Conservation (phyloP, 768 basidiomycete species). For the Termitomyces eurrhizus region DNA sequence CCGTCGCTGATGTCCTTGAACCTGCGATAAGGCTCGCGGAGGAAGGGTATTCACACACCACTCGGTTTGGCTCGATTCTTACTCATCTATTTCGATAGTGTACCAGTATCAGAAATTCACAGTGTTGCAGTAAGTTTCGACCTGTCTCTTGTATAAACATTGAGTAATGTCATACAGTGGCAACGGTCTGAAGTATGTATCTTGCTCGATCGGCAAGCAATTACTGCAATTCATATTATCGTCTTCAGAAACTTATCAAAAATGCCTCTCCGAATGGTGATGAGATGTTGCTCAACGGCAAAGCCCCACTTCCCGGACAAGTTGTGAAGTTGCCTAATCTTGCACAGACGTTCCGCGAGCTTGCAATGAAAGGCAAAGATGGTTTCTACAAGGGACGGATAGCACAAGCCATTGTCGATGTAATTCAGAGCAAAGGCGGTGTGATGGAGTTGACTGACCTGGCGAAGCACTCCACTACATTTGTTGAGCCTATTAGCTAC, state of each 20-base stretch:
- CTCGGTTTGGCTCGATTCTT: not conserved
- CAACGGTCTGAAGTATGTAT: slow-evolving; percentile 48
- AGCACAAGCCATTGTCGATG: slow-evolving; percentile 84
- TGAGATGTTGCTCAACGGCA: slow-evolving; percentile 85
- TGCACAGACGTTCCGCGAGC: slow-evolving; percentile 75
- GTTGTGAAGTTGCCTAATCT: slow-evolving; percentile 79
- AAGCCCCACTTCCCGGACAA: slow-evolving; percentile 83
- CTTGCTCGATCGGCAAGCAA: not conserved
- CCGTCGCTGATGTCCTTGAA: slow-evolving; percentile 65
- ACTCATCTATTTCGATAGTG: slow-evolving; percentile 34
- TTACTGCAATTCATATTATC: slow-evolving; percentile 4
- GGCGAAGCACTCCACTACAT: slow-evolving; percentile 70
- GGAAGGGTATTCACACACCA: slow-evolving; percentile 58
- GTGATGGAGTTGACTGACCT: slow-evolving; percentile 95
- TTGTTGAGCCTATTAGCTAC: slow-evolving; percentile 90
- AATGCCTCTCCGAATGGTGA: slow-evolving; percentile 80
- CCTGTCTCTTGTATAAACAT: slow-evolving; percentile 3
- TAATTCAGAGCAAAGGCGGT: slow-evolving; percentile 84
- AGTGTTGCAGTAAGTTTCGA: slow-evolving; percentile 44
- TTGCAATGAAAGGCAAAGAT: slow-evolving; percentile 79
- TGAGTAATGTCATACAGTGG: slow-evolving; percentile 35
- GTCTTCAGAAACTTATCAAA: slow-evolving; percentile 56
- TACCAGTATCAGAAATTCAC: slow-evolving; percentile 85
- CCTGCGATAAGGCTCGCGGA: slow-evolving; percentile 93
- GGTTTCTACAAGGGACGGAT: slow-evolving; percentile 94